phyloP scores from a whole-genome alignment of 495 filamentous ascomycete genomes.

The Aspergillus indologenus region DNA sequence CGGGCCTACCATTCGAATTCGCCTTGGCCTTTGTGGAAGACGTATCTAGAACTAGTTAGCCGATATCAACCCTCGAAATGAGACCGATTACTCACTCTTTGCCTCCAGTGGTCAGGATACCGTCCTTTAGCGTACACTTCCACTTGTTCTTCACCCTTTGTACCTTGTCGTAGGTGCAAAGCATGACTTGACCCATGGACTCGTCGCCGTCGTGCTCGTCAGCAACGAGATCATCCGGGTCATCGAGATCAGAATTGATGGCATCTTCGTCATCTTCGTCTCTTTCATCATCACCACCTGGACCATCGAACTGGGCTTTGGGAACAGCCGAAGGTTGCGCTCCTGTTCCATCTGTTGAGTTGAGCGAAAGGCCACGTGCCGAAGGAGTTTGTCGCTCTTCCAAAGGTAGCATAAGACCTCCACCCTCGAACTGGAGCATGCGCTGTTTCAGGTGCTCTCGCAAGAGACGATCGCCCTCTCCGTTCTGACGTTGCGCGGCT shows the following conservation, averaged over 20 bases:
- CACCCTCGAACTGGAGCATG: constrained; percentile 69
- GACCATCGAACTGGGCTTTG: constrained; percentile 63
- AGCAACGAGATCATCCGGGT: constrained; percentile 79
- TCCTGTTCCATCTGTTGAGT: background rate
- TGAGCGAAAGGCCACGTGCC: constrained; percentile 4
- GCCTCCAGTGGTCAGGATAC: constrained; percentile 83
- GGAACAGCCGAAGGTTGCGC: constrained; percentile 16
- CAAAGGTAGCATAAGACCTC: constrained; percentile 74
- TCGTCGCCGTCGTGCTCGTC: constrained; percentile 79
- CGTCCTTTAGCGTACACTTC: constrained; percentile 99
- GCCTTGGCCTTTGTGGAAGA: constrained; percentile 95
- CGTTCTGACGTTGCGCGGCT: constrained; percentile 61
- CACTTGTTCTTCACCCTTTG: constrained; percentile 99
- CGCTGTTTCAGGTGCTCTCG: constrained; percentile 48
- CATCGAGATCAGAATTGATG: constrained; percentile 97
- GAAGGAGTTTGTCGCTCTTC: constrained; percentile 35
- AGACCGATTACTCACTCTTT: constrained; percentile 63
- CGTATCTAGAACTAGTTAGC: constrained; percentile 55
- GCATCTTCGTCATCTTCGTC: constrained; percentile 85
- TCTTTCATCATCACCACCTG: constrained; percentile 50
- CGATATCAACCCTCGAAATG: background rate
- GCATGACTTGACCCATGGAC: constrained; percentile 80
- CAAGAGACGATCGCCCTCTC: constrained; percentile 50
- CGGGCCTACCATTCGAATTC: constrained; percentile 89
- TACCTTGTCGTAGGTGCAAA: constrained; percentile 99